Evolutionary conservation across 2,329 filamentous ascomycete genomes (phyloP).

Genomic region (Claviceps capensis): DNA sequence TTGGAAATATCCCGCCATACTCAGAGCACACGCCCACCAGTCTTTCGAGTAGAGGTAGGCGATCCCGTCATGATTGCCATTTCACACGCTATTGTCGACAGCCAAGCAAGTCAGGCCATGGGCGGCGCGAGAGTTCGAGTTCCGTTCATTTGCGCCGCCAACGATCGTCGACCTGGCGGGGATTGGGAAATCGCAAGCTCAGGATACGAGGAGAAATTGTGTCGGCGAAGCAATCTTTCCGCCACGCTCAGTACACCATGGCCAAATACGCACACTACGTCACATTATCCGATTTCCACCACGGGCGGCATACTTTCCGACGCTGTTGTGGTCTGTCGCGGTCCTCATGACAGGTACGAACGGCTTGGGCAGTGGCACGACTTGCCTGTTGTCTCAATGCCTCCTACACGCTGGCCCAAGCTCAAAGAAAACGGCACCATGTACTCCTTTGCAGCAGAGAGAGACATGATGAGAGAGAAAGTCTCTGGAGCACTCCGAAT

Average conservation of each 20-base stretch:
- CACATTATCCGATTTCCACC: constrained; percentile 59
- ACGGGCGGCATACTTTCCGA: constrained; percentile 58
- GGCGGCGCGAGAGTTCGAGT: constrained; percentile 28
- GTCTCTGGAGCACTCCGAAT: constrained; percentile 58
- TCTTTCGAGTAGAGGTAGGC: constrained; percentile 36
- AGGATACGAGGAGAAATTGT: constrained; percentile 50
- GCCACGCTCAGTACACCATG: constrained; percentile 52
- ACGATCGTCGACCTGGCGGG: constrained; percentile 64
- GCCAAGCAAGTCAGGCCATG: constrained; percentile 19
- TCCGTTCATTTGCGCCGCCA: constrained; percentile 59
- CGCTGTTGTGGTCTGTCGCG: constrained; percentile 59
- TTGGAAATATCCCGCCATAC: constrained; percentile 25
- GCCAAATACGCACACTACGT: constrained; percentile 26
- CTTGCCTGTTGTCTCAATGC: constrained; percentile 60
- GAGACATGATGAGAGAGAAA: constrained; percentile 58
- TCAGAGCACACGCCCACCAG: constrained; percentile 24
- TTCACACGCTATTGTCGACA: constrained; percentile 34
- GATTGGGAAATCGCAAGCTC: constrained; percentile 57
- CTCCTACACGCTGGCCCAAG: constrained; percentile 60
- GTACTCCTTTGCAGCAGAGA: constrained; percentile 60
- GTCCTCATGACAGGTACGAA: constrained; percentile 52
- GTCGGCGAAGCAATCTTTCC: constrained; percentile 59
- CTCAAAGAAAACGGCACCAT: constrained; percentile 51
- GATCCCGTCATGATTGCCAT: constrained; percentile 50
- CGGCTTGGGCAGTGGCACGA: constrained; percentile 39